A percentile compares a stretch with the other conserved stretches of the same genome.
phyloP scores from a whole-genome alignment of 352 stramenopile species.

The Globisporangium paroecandrum region DNA sequence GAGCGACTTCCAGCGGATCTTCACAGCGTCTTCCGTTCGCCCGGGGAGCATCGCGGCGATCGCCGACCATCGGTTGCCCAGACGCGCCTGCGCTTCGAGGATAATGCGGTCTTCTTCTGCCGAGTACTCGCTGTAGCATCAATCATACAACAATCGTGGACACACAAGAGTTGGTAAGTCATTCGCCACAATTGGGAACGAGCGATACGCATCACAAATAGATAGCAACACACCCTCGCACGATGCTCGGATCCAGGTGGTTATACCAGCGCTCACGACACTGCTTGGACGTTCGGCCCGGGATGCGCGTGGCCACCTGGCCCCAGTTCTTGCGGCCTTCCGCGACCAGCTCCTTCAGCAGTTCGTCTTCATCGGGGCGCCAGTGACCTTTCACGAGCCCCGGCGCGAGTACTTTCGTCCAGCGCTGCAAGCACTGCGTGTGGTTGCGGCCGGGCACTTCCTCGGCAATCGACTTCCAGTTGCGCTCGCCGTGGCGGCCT shows the following conservation, averaged over 20 bases:
- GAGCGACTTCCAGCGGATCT: slow-evolving; percentile 91
- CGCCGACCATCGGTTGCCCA: slow-evolving; percentile 89
- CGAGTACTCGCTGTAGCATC: slow-evolving; percentile 50
- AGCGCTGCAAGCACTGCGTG: slow-evolving; percentile 88
- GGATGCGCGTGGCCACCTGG: slow-evolving; percentile 81
- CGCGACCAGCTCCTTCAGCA: slow-evolving; percentile 78
- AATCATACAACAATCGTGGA: background rate
- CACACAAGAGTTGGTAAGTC: slow-evolving; percentile 4
- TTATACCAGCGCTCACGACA: slow-evolving; percentile 96
- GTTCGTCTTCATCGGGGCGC: slow-evolving; percentile 91
- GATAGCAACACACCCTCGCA: slow-evolving; percentile 7
- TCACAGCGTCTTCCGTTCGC: slow-evolving; percentile 87
- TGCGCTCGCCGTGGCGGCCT: slow-evolving; percentile 70
- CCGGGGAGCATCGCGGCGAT: slow-evolving; percentile 88
- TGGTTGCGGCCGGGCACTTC: slow-evolving; percentile 83
- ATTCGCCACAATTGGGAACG: background rate
- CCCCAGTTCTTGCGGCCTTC: slow-evolving; percentile 87
- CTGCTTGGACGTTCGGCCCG: slow-evolving; percentile 90
- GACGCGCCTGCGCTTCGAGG: slow-evolving; percentile 69
- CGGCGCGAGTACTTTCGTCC: slow-evolving; percentile 91
- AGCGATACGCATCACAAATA: background rate
- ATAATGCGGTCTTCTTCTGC: slow-evolving; percentile 88
- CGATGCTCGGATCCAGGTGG: slow-evolving; percentile 75
- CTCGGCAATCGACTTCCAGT: slow-evolving; percentile 88
- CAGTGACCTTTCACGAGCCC: slow-evolving; percentile 95